Evolutionary conservation across 371 early-diverging fungal genomes (phyloP).

Genomic region (Haplosporangium sp.): DNA sequence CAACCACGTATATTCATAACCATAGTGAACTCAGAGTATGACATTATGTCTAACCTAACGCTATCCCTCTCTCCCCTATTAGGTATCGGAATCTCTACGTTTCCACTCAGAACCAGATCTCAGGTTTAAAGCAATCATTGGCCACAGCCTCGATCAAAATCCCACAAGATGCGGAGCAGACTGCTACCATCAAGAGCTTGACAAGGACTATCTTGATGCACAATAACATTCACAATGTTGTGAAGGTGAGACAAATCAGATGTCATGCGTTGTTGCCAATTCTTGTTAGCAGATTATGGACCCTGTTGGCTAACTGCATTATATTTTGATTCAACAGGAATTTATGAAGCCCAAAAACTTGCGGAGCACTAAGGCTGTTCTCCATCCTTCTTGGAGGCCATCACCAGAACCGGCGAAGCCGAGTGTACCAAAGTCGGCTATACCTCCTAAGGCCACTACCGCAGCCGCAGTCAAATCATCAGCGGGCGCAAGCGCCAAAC

Average conservation of each 20-base stretch:
- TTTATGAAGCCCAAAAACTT: slow-evolving; percentile 39
- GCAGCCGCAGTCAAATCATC: neutral
- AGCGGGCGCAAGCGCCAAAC: slow-evolving; percentile 2
- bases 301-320: neutral
- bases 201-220: slow-evolving; percentile 10
- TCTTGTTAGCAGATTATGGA: no score
- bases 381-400: slow-evolving; percentile 48
- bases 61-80: neutral
- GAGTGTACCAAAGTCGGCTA: neutral
- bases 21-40: no score
- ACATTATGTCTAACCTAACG: neutral
- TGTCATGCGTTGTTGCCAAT: no score
- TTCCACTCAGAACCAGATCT: slow-evolving; percentile 27
- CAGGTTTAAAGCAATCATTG: slow-evolving; percentile 16
- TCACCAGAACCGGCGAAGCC: slow-evolving; percentile 21
- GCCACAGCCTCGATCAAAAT: slow-evolving; percentile 6
- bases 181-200: slow-evolving; percentile 9
- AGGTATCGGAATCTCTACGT: slow-evolving; percentile 41
- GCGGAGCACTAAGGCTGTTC: slow-evolving; percentile 19
- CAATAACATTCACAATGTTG: slow-evolving; percentile 19
- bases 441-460: slow-evolving; percentile 1
- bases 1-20: neutral
- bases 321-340: slow-evolving; percentile 11
- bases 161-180: slow-evolving; percentile 9
- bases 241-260: slow-evolving; percentile 13